phyloP scores from a whole-genome alignment of 345 rosid species.

The Eucalyptus pauciflora region DNA sequence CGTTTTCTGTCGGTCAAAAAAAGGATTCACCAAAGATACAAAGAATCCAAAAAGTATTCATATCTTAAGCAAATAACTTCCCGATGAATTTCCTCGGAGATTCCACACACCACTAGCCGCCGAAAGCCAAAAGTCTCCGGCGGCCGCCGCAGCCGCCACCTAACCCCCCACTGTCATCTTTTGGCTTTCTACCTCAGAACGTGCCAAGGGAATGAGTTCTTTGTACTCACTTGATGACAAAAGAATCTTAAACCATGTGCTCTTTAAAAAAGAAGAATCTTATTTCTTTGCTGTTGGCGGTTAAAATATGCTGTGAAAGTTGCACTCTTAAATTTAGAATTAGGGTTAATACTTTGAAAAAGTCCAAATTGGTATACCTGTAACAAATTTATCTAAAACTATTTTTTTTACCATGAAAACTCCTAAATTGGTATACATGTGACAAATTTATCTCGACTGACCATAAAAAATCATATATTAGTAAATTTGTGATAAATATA shows the following conservation, averaged over 20 bases:
- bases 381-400: too few species aligned
- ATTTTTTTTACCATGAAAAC: too few species aligned
- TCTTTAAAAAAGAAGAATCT: neutral
- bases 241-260: neutral
- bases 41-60: neutral
- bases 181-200: neutral
- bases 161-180: neutral
- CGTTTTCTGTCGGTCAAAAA: neutral
- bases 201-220: neutral
- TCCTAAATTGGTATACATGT: too few species aligned
- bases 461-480: too few species aligned
- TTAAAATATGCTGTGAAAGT: neutral
- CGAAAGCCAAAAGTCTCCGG: neutral
- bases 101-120: neutral
- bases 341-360: too few species aligned
- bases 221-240: neutral
- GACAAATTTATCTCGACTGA: too few species aligned
- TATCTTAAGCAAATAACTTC: neutral
- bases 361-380: too few species aligned
- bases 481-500: too few species aligned
- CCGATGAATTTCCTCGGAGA: neutral
- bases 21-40: neutral
- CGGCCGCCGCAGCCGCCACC: neutral
- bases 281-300: neutral
- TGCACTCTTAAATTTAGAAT: neutral